phyloP scores from a whole-genome alignment of 371 early-diverging fungal genomes.

The Mortierella sp. region DNA sequence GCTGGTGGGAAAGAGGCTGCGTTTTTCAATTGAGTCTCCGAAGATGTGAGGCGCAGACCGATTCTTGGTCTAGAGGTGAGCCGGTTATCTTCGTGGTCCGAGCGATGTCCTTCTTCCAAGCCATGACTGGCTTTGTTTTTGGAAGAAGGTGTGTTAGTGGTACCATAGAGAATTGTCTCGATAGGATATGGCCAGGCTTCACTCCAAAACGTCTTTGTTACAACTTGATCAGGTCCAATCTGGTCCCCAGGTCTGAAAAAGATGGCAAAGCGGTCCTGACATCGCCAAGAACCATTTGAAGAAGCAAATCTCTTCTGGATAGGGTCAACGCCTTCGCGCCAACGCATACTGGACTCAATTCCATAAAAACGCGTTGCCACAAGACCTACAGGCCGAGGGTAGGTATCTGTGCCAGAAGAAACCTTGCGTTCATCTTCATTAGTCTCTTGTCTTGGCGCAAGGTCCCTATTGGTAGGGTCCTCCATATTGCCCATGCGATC shows the following conservation, averaged over 20 bases:
- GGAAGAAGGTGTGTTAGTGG: background rate
- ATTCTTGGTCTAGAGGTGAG: slow-evolving; percentile 14
- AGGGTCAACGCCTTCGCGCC: slow-evolving; percentile 55
- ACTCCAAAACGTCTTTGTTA: slow-evolving; percentile 57
- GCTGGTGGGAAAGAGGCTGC: slow-evolving; percentile 38
- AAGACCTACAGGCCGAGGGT: slow-evolving; percentile 23
- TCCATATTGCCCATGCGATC: slow-evolving; percentile 10
- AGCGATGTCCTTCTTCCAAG: slow-evolving; percentile 13
- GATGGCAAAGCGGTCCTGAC: slow-evolving; percentile 53
- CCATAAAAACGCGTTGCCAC: slow-evolving; percentile 49
- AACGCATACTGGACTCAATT: slow-evolving; percentile 57
- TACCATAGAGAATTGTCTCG: slow-evolving; percentile 52
- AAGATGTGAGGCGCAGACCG: slow-evolving; percentile 16
- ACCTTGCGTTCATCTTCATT: slow-evolving; percentile 5
- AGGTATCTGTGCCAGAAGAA: background rate
- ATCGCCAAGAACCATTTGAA: slow-evolving; percentile 49
- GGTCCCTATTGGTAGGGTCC: background rate
- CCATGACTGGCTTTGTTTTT: background rate
- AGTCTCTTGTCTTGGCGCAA: slow-evolving; percentile 13
- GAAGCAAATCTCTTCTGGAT: slow-evolving; percentile 54
- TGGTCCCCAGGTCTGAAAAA: slow-evolving; percentile 53
- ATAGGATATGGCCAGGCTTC: slow-evolving; percentile 57
- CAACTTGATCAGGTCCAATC: slow-evolving; percentile 52
- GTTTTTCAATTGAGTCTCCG: slow-evolving; percentile 29
- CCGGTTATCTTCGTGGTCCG: slow-evolving; percentile 33